Evolutionary conservation across 495 filamentous ascomycete genomes (phyloP).

Genomic region (Hypoxylon subgilvum): DNA sequence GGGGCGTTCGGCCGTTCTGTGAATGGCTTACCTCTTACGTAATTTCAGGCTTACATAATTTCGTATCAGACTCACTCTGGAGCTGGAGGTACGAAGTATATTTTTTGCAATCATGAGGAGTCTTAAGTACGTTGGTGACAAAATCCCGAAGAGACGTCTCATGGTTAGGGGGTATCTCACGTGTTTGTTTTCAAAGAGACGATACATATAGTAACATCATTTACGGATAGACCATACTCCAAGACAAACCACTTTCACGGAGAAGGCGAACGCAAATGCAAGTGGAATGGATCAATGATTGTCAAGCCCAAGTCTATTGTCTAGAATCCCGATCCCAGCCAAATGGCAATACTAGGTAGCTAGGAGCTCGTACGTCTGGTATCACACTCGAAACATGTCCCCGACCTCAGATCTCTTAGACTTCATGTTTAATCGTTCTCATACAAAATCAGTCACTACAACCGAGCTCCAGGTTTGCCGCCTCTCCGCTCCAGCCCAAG

Average conservation of each 20-base stretch:
- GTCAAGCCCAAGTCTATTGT: conserved; percentile 4
- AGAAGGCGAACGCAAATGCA: too few species aligned
- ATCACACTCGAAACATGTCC: conserved; percentile 22
- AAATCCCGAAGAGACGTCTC: too few species aligned
- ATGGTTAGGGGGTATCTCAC: too few species aligned
- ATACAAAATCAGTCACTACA: conserved; percentile 21
- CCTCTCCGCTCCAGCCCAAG: conserved; percentile 6
- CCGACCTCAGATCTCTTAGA: conserved; percentile 7
- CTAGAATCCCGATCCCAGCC: background rate
- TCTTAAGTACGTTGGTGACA: too few species aligned
- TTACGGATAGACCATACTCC: too few species aligned
- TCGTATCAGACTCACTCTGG: too few species aligned
- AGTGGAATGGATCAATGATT: background rate
- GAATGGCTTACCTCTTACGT: background rate
- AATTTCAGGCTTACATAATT: background rate
- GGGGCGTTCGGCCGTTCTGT: conserved; percentile 12
- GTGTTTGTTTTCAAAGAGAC: too few species aligned
- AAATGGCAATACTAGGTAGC: background rate
- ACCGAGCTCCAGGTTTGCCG: conserved; percentile 13
- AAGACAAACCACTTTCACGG: too few species aligned
- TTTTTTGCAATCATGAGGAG: too few species aligned
- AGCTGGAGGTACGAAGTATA: too few species aligned
- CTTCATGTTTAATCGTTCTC: conserved; percentile 26
- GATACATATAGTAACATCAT: too few species aligned
- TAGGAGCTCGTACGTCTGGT: conserved; percentile 19